Evolutionary conservation across 495 filamentous ascomycete genomes (phyloP), one percentile per base, ranked within the genome.

Genomic region (Aspergillus homomorphus): DNA sequence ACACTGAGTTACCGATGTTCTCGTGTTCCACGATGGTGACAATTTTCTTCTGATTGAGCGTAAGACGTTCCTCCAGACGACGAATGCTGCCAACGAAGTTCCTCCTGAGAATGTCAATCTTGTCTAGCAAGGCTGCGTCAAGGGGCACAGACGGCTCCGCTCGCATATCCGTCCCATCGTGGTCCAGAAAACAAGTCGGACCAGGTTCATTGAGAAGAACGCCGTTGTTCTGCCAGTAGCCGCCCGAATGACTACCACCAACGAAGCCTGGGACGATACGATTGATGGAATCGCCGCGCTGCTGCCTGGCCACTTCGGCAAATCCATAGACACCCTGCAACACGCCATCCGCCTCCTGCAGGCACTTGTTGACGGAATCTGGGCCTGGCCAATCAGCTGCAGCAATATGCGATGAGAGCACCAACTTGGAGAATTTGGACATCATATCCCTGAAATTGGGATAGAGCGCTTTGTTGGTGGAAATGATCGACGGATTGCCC

Each of bases 401-500:
- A 38, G 94, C 94, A 67, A 98, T 96, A 70, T 98, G 94, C n/a
- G 94, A 97, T 20, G 93, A 98, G 33, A 98, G 84, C 21, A 98
- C 95, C 41, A 98, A 80, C 71, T 98, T 98, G 41, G 95, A 98
- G 73, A 98, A 98, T 63, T 94, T 90, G 5, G 94, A 98, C 94
- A 98, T 98, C 88, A 96, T 97, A 68, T 97, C 95, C 51, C 95
- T 84, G 73, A 97, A 98, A 75, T 98, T 91, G 26, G 95, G 94
- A 66, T 98, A 97, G 45, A 98, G 78, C 2, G 90, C 87, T 73
- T 96, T 96, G 73, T 98, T 98, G 8, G 91, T 92, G 8, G 91
- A 94, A 54, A 98, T 98, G 68, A 98, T 97, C n/a, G 94, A 98
- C 26, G 95, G 94, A 61, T 96, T 94, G 45, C 95, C 95, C 12